A percentile compares a stretch with the other conserved stretches of the same genome.
Conservation (phyloP, 2,329 filamentous ascomycete species). For the Penicillium sp. region DNA sequence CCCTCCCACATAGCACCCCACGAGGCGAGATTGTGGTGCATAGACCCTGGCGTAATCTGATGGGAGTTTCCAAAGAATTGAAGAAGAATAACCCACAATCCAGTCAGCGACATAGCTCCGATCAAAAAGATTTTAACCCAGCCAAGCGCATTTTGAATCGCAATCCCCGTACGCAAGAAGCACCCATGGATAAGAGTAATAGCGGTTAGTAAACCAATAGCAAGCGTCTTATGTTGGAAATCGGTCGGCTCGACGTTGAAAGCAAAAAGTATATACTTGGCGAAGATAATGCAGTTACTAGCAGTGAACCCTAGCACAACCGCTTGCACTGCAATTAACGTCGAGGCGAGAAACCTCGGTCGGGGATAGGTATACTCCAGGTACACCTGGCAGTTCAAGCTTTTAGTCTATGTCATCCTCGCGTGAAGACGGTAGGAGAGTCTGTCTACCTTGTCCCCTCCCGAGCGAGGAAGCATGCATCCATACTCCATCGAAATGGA, state of each 20-base stretch:
- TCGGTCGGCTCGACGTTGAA: constrained; percentile 57
- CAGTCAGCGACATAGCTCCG: constrained; percentile 64
- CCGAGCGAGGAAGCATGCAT: constrained; percentile 71
- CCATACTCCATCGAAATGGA: constrained; percentile 69
- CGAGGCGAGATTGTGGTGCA: constrained; percentile 16
- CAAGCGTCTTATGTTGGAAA: constrained; percentile 59
- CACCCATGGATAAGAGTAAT: constrained; percentile 65
- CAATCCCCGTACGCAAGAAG: constrained; percentile 61
- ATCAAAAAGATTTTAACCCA: constrained; percentile 67
- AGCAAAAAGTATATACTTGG: constrained; percentile 67
- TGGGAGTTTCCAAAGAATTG: constrained; percentile 31
- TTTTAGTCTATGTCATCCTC: constrained; percentile 42
- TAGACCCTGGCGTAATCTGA: not conserved
- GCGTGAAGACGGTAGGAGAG: constrained; percentile 52
- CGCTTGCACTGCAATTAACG: constrained; percentile 65
- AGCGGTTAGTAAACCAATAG: constrained; percentile 59
- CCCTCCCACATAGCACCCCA: constrained; percentile 66
- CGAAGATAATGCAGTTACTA: constrained; percentile 72
- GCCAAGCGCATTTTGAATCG: constrained; percentile 64
- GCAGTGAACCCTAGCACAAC: constrained; percentile 70
- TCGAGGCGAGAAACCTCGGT: constrained; percentile 67
- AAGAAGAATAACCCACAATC: constrained; percentile 62
- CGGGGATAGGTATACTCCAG: constrained; percentile 70
- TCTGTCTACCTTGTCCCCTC: constrained; percentile 64
- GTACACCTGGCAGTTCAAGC: constrained; percentile 63